These are phyloP conservation scores for Ophiostoma montium DNA, from an alignment of 2,329 filamentous ascomycete species.

Conservation along the genomic window DNA sequence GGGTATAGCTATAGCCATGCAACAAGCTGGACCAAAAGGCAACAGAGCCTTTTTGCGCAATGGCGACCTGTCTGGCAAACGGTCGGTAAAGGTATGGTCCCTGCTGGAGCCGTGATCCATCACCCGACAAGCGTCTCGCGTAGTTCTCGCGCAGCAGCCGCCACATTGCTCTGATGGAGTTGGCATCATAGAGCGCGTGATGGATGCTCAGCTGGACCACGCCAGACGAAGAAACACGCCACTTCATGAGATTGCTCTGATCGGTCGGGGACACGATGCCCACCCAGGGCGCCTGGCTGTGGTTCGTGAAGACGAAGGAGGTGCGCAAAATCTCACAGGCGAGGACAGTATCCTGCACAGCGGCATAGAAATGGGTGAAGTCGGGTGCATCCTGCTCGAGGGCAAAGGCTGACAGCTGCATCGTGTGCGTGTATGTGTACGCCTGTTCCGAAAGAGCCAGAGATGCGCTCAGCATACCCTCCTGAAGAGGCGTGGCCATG, in stretches of 20 bases:
- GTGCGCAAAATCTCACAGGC: slow-evolving; percentile 16
- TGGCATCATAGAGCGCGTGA: slow-evolving; percentile 16
- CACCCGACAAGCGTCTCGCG: too few species aligned
- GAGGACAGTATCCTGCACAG: slow-evolving; percentile 14
- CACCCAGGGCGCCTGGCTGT: slow-evolving; percentile 15
- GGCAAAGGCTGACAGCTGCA: slow-evolving; percentile 13
- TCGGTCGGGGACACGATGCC: slow-evolving; percentile 14
- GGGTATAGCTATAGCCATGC: too few species aligned
- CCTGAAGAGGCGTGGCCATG: slow-evolving; percentile 16
- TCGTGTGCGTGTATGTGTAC: slow-evolving; percentile 15
- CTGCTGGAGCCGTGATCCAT: too few species aligned
- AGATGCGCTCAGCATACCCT: slow-evolving; percentile 17
- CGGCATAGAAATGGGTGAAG: slow-evolving; percentile 11
- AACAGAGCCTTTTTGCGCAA: too few species aligned
- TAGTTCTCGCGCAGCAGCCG: neutral
- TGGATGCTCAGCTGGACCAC: slow-evolving; percentile 13
- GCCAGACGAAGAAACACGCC: slow-evolving; percentile 5
- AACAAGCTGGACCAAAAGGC: too few species aligned
- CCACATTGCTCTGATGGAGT: slow-evolving; percentile 14
- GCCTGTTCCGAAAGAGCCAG: slow-evolving; percentile 13
- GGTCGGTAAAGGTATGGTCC: too few species aligned
- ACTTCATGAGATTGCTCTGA: slow-evolving; percentile 13
- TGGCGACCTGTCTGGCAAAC: too few species aligned
- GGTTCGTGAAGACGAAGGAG: slow-evolving; percentile 14
- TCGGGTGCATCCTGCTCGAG: slow-evolving; percentile 9